Percentiles rank a stretch among this genome's conserved stretches.
phyloP scores from a whole-genome alignment of 2,329 filamentous ascomycete species.

The Cryphonectria nitschkei region DNA sequence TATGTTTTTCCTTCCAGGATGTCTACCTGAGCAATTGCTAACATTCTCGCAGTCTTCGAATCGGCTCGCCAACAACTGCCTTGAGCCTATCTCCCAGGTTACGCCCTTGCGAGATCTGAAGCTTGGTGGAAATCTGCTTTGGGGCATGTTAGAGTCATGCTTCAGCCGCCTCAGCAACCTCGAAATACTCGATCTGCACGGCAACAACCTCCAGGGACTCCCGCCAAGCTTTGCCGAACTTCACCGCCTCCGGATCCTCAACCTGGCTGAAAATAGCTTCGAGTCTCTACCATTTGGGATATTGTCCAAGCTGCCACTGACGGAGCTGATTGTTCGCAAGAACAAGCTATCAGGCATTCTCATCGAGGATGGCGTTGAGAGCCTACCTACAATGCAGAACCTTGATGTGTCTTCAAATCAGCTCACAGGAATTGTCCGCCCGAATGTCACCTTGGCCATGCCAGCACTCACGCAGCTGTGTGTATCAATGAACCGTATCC shows the following conservation, averaged over 20 bases:
- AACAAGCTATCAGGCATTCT: conserved; percentile 78
- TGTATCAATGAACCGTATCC: conserved; percentile 80
- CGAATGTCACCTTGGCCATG: conserved; percentile 55
- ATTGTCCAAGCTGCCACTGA: conserved; percentile 69
- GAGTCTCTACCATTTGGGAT: conserved; percentile 70
- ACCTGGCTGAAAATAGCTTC: conserved; percentile 79
- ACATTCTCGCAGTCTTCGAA: conserved; percentile 69
- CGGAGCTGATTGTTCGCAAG: conserved; percentile 74
- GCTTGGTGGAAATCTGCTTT: conserved; percentile 76
- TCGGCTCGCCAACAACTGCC: conserved; percentile 70
- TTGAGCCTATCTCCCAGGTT: conserved; percentile 77
- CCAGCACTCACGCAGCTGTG: conserved; percentile 75
- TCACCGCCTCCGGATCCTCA: conserved; percentile 71
- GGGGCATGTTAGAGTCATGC: conserved; percentile 67
- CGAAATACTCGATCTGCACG: conserved; percentile 80
- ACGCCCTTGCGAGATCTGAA: conserved; percentile 75
- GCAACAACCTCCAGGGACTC: conserved; percentile 75
- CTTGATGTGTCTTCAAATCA: conserved; percentile 81
- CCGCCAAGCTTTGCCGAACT: conserved; percentile 71
- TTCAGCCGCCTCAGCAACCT: conserved; percentile 69
- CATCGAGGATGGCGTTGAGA: conserved; percentile 63
- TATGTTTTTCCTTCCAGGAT: conserved; percentile 45
- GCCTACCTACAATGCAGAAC: conserved; percentile 68
- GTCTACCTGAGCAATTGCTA: conserved; percentile 30
- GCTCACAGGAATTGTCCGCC: conserved; percentile 57